Evolutionary conservation across 2,329 filamentous ascomycete species (phyloP).

Genomic region (Arthrobotrys entomopaga): DNA sequence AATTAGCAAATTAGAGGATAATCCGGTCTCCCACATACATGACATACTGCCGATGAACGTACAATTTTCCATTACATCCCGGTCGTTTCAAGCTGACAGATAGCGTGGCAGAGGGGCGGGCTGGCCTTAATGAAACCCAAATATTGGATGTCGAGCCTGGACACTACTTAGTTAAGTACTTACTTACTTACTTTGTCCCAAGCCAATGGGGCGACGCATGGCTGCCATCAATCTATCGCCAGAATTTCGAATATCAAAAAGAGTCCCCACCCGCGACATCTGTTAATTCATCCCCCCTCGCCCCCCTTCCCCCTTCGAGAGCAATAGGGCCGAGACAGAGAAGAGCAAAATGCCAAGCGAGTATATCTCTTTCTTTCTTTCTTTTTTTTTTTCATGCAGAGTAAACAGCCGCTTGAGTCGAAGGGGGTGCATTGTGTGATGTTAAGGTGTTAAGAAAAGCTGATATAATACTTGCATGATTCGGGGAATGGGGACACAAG

Average conservation of each 20-base stretch:
- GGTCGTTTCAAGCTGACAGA: constrained; percentile 53
- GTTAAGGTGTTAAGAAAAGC: constrained; percentile 41
- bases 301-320: too few species aligned
- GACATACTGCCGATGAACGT: not conserved
- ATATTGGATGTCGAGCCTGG: constrained; percentile 30
- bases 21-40: constrained; percentile 46
- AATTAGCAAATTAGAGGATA: constrained; percentile 51
- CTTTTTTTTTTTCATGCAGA: constrained; percentile 41
- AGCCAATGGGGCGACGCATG: constrained; percentile 40
- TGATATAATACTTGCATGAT: constrained; percentile 54
- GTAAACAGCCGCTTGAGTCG: constrained; percentile 51
- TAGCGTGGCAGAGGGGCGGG: constrained; percentile 35
- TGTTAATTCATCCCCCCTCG: too few species aligned
- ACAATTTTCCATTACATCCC: constrained; percentile 16
- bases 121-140: constrained; percentile 38
- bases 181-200: constrained; percentile 34
- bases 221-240: constrained; percentile 13
- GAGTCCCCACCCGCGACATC: not conserved
- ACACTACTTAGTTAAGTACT: too few species aligned
- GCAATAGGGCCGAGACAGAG: not conserved
- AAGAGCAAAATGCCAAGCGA: constrained; percentile 3
- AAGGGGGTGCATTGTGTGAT: constrained; percentile 18
- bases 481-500: constrained; percentile 53
- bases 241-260: constrained; percentile 16
- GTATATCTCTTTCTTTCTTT: constrained; percentile 7